Base-by-base conservation (phyloP, 495 filamentous ascomycete genomes). In the Trichocladium uniseriatum region DNA sequence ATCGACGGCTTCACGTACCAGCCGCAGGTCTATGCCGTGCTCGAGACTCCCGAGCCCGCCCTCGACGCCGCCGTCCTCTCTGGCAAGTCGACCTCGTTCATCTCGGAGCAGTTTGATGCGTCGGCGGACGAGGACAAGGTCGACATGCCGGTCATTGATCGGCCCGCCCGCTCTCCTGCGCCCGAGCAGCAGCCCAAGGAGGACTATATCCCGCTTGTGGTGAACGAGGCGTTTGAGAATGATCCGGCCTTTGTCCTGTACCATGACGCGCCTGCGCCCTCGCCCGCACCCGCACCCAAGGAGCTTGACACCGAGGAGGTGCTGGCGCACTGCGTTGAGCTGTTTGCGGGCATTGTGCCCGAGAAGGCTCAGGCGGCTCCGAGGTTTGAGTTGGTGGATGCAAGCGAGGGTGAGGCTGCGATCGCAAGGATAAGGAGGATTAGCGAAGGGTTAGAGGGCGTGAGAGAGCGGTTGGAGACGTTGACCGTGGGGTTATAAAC, bases 21-120 rank as follows among this genome's bases (percentile, higher is more conserved):
- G 54, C 78, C 86, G 10, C 79, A 83, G 37, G 86, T 94, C 37
- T 96, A 32, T 10, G 10, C 82, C 43, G 80, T 94, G n/a, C 64
- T 84, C 15, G 79, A 85, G 39, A 73, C 94, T 15, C 86, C 88
- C 10, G 74, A 83, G 52, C 83, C 84, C 22, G 70, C 66, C 34
- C 72, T 82, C 49, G 83, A 90, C 48, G 62, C 73, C 0, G 71
- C 74, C 38, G 56, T 72, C 36, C 69, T 92, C 7, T 81, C 80
- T 29, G 83, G 86, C 54, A 91, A 92, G 69, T 64, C 74, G 1
- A 71, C 74, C 8, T 68, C 66, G 50, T 69, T 73, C 9, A 53
- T 77, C n/a, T 57, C 65, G 21, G 61, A 65, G 24, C 48, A 55
- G 18, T 52, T 56, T 53, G 57, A 64, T 16, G 24, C 24, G 24